Evolutionary conservation across 192 early-diverging fungal genomes (phyloP), one percentile per base, ranked within the genome.

Genomic region (Linnemannia exigua): DNA sequence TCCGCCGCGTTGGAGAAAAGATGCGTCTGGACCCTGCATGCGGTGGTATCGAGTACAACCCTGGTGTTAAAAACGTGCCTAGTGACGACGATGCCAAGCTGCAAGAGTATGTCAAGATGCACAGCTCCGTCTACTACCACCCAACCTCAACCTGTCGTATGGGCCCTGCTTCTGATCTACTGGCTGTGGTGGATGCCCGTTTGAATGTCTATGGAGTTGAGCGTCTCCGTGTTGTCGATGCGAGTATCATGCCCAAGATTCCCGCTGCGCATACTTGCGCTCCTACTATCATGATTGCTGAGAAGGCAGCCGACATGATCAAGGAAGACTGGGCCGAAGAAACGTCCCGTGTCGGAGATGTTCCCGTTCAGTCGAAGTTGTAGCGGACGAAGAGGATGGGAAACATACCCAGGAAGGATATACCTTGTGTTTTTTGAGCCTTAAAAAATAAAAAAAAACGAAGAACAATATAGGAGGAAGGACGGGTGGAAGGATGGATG

Each of bases 151-250:
- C 82, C 1, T 79, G 81, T 51, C 67, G 41, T 31, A 88, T 88
- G 87, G 87, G 82, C 3, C 81, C 81, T 5, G 15, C 75, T 1
- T 77, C 78, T 6, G 87, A 88, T 52, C 81, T 78, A 0, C 22
- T 80, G 61, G 75, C 87, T 7, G 81, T 83, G 0, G 87, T 88
- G 7, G 82, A 88, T 25, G 50, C 67, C 3, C 74, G 75, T 0
- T 25, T 88, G 71, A 80, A 81, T 17, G 74, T 88, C 20, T 75
- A 80, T 75, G 81, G 87, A 11, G 72, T 88, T 25, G 78, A 84
- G 22, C 77, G 75, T 11, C 71, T 88, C 2, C 52, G 87, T 1
- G 79, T 88, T 22, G 79, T 80, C 25, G 87, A 88, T 58, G 72
- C 82, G 51, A 88, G 87, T 41, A 44, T 88, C 1, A 79, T 79